Evolutionary conservation across 2,329 filamentous ascomycete genomes (phyloP).

Genomic region (Botrytis medusae): DNA sequence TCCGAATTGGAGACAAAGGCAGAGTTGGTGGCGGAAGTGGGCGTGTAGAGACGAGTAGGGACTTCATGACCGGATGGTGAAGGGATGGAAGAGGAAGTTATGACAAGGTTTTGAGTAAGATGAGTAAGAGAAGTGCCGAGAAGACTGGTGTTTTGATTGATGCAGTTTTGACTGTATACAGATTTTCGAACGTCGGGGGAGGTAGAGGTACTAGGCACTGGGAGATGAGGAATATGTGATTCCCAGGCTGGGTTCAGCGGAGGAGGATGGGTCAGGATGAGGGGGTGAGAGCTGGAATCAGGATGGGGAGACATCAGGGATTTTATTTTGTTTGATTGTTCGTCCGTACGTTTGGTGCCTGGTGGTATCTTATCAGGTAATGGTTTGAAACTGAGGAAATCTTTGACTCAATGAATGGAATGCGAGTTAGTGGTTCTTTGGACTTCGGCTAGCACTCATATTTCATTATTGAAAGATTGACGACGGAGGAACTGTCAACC

Average conservation of each 20-base stretch:
- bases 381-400: not conserved
- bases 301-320: not conserved
- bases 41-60: conserved; percentile 16
- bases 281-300: not conserved
- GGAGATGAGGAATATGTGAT: conserved; percentile 15
- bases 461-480: not conserved
- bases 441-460: not conserved
- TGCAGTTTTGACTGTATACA: conserved; percentile 46
- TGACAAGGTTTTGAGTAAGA: conserved; percentile 41
- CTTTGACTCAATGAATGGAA: not conserved
- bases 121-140: conserved; percentile 42
- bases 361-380: not conserved
- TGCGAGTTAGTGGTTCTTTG: not conserved
- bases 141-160: conserved; percentile 42
- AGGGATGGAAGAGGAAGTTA: conserved; percentile 13
- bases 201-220: not conserved
- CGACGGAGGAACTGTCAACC: not conserved
- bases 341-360: not conserved
- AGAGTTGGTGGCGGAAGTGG: not conserved
- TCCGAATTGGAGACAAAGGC: not conserved
- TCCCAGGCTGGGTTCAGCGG: conserved; percentile 11
- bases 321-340: not conserved
- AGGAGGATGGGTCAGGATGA: conserved; percentile 7
- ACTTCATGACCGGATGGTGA: not conserved
- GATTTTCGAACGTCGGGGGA: conserved; percentile 22